phyloP scores from a whole-genome alignment of 2,329 filamentous ascomycete genomes.

The Phoma sp. region DNA sequence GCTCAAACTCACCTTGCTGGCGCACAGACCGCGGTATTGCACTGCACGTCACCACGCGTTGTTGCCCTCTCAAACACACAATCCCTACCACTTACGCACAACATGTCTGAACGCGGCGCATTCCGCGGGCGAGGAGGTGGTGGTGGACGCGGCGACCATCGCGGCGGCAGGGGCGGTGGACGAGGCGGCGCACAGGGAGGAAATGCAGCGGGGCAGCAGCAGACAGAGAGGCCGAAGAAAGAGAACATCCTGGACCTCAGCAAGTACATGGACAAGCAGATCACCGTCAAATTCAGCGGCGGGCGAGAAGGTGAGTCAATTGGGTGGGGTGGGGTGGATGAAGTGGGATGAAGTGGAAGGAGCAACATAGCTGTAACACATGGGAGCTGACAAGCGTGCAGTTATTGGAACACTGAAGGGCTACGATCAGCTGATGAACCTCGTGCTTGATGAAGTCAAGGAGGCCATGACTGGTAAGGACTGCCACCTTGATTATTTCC shows the following conservation, averaged over 20 bases:
- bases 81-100: constrained; percentile 11
- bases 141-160: constrained; percentile 36
- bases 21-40: constrained; percentile 10
- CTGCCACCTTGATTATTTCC: no score
- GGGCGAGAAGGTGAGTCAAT: constrained; percentile 77
- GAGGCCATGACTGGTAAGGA: constrained; percentile 84
- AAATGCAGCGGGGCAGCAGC: constrained; percentile 33
- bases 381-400: constrained; percentile 49
- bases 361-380: not conserved
- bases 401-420: constrained; percentile 91
- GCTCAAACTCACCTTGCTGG: constrained; percentile 10
- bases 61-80: constrained; percentile 16
- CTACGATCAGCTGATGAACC: constrained; percentile 97
- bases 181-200: constrained; percentile 48
- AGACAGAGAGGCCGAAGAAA: constrained; percentile 83
- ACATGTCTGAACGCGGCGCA: constrained; percentile 64
- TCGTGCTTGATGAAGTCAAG: constrained; percentile 93
- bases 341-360: not conserved
- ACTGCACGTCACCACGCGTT: constrained; percentile 35
- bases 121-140: constrained; percentile 55
- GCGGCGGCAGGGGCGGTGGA: constrained; percentile 54
- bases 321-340: constrained; percentile 12
- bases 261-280: constrained; percentile 97
- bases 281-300: constrained; percentile 95
- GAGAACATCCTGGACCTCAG: constrained; percentile 95